Conservation (phyloP, 228 moss, liverwort and hornwort genomes). For the Sphagnum magellanicum region DNA sequence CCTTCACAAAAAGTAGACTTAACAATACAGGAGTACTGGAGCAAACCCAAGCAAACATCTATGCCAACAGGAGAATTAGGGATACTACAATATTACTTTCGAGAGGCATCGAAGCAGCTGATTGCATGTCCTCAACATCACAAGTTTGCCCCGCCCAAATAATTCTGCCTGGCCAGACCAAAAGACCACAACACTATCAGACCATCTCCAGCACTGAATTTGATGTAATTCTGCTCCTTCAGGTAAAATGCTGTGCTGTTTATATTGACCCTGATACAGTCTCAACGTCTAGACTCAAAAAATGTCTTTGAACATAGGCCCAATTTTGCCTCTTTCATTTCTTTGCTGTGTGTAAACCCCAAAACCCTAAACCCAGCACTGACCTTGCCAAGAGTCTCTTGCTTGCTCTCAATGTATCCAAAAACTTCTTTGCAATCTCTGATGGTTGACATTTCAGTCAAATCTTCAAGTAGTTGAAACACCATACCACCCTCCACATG, state of each 20-base stretch:
- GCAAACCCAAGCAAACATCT: background rate
- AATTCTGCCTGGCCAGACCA: constrained; percentile 51
- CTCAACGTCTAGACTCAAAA: background rate
- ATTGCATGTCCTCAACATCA: constrained; percentile 95
- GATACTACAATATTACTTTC: constrained; percentile 25
- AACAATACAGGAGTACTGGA: background rate
- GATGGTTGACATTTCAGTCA: constrained; percentile 96
- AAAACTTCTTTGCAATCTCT: constrained; percentile 98
- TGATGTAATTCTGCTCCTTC: too few relatives aligned
- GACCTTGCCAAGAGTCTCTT: constrained; percentile 92
- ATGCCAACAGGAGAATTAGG: background rate
- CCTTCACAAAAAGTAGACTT: too few relatives aligned
- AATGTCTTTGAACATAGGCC: background rate
- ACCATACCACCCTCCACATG: constrained; percentile 99
- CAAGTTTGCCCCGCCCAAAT: constrained; percentile 92
- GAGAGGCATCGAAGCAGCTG: constrained; percentile 93
- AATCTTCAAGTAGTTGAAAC: constrained; percentile 89
- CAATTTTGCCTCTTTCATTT: too few relatives aligned
- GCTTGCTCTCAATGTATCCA: constrained; percentile 97
- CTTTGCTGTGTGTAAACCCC: too few relatives aligned
- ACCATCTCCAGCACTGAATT: too few relatives aligned
- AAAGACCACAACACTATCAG: background rate
- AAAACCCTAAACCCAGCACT: background rate
- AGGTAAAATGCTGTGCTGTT: too few relatives aligned
- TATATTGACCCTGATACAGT: background rate